Base-by-base conservation (phyloP, 768 basidiomycete genomes). In the Hypholoma fasciculare region DNA sequence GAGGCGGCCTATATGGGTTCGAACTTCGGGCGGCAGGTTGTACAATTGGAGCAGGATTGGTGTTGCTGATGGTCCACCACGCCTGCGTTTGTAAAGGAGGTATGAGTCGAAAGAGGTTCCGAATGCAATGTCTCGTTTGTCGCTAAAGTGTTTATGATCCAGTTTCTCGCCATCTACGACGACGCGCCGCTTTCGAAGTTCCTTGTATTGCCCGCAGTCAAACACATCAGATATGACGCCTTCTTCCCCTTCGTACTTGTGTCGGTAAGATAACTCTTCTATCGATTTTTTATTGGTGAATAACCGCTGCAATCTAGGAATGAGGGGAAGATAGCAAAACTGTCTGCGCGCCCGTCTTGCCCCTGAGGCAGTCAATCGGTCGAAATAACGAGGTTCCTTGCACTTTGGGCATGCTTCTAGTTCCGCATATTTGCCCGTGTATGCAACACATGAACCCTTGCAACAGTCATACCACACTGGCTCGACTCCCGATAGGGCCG, bases 41-140 rank as follows among this genome's bases (percentile, higher is more conserved):
- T 73, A 76, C 57, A 78, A 77, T 55, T 74, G 69, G 0, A 77
- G 27, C 11, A 82, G 49, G 4, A 82, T 55, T 0, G 78, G 81
- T 65, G 11, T 68, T 8, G 58, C 58, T 8, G 61, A 59, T 12
- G 60, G 57, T 11, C 61, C 61, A 12, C 52, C 36, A 1, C 63
- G 52, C 14, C 26, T 30, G 3, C 37, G 47, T 30, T 63, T 63
- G 43, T 63, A 57, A 13, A 63, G 61, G 0, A 62, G 58, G 36
- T 59, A 62, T 4, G 54, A 56, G 46, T 64, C 63, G 5, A 59
- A 40, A 13, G 58, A 62, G 5, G 57, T 43, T 1, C 49, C 42
- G 14, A 65, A 56, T 0, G 64, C 61, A 20, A 65, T 58, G 17
- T 65, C 59, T 2, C 56, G 12, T 3, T 60, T 46, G 1, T 34